A percentile compares a stretch with the other conserved stretches of the same genome.
Conservation (phyloP, 2,329 filamentous ascomycete genomes). For the Aspergillus sp. region DNA sequence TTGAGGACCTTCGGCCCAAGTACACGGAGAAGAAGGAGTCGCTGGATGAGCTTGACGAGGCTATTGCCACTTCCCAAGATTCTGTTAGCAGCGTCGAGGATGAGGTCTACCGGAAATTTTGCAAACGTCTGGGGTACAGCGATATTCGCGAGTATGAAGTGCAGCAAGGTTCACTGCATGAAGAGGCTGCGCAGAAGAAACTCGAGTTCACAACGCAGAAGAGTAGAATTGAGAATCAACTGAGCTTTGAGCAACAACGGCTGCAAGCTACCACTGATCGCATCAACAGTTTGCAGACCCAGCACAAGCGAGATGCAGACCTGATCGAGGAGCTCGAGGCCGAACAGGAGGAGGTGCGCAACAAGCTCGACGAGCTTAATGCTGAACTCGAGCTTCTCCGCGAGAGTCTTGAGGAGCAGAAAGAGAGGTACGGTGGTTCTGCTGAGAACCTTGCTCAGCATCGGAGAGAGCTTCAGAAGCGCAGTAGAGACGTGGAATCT, state of each 20-base stretch:
- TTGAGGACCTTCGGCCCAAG: constrained; percentile 75
- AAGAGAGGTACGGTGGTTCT: constrained; percentile 66
- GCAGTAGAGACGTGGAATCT: constrained; percentile 78
- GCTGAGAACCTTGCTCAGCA: constrained; percentile 75
- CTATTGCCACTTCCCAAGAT: constrained; percentile 57
- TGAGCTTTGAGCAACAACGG: constrained; percentile 67
- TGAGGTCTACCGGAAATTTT: constrained; percentile 82
- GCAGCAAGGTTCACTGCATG: constrained; percentile 87
- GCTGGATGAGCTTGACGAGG: constrained; percentile 61
- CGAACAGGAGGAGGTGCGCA: constrained; percentile 73
- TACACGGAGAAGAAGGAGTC: constrained; percentile 69
- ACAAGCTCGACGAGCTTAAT: constrained; percentile 68
- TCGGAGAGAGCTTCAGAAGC: constrained; percentile 76
- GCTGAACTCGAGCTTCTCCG: constrained; percentile 75
- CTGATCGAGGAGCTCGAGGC: constrained; percentile 69
- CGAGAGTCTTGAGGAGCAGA: constrained; percentile 69
- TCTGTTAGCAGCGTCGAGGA: constrained; percentile 83
- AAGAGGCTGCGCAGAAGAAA: constrained; percentile 84
- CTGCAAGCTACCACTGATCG: constrained; percentile 69
- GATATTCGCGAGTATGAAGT: constrained; percentile 92
- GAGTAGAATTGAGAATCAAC: constrained; percentile 60
- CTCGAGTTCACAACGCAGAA: constrained; percentile 81
- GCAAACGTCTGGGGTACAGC: constrained; percentile 78
- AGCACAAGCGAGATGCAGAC: constrained; percentile 64
- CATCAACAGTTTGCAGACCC: constrained; percentile 66